Percentiles rank a stretch among this genome's conserved stretches.
Evolutionary conservation across 768 basidiomycete species (phyloP).

Genomic region (Erythrobasidium yunnanense): DNA sequence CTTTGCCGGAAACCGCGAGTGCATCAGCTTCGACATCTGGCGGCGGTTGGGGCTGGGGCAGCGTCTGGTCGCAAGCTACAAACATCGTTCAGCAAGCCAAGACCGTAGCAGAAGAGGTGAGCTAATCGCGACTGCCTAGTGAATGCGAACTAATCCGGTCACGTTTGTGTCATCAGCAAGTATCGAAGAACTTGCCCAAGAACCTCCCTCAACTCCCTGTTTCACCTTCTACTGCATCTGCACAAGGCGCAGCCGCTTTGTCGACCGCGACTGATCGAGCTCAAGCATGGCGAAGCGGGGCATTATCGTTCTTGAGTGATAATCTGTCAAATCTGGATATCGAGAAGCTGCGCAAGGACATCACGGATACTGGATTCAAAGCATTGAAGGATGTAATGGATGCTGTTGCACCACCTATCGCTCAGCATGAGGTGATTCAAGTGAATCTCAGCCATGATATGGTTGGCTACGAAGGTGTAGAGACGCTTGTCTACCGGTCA

Average conservation of each 20-base stretch:
- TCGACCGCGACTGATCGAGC: constrained; percentile 58
- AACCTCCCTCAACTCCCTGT: constrained; percentile 57
- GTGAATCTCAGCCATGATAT: constrained; percentile 94
- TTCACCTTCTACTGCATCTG: constrained; percentile 28
- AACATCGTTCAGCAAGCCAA: constrained; percentile 33
- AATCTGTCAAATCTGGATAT: constrained; percentile 56
- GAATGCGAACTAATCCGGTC: too few species aligned
- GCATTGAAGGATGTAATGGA: constrained; percentile 85
- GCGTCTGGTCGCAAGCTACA: constrained; percentile 33
- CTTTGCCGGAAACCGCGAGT: neutral
- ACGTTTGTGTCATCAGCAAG: constrained; percentile 74
- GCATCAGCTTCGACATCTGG: neutral
- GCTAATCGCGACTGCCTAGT: too few species aligned
- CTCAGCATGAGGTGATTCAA: constrained; percentile 94
- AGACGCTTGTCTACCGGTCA: constrained; percentile 81
- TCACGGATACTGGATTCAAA: constrained; percentile 74
- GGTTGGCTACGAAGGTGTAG: constrained; percentile 90
- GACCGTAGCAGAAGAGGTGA: constrained; percentile 32
- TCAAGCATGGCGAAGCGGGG: constrained; percentile 75
- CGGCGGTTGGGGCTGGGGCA: constrained; percentile 36
- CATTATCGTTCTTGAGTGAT: constrained; percentile 43
- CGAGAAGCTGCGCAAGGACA: constrained; percentile 83
- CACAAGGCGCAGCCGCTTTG: constrained; percentile 39
- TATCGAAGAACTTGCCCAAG: constrained; percentile 77
- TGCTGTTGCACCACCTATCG: constrained; percentile 93